phyloP scores from a whole-genome alignment of 2,329 filamentous ascomycete species.

The Aspergillus hortae region DNA sequence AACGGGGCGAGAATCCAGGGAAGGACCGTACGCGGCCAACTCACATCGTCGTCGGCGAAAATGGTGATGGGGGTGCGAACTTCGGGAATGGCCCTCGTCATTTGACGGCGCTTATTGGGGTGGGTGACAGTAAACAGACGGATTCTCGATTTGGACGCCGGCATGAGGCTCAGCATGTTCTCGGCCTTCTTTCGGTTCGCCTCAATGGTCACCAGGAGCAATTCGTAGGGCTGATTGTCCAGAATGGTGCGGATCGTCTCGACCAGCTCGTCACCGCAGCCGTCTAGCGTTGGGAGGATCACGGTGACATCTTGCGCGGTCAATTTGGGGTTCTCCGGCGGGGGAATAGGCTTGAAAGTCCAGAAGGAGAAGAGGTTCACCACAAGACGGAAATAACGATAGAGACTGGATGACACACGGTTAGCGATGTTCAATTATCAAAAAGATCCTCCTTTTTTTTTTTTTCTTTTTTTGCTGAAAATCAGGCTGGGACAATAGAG shows the following conservation, averaged over 20 bases:
- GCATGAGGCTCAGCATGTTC: slow-evolving; percentile 54
- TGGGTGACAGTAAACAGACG: slow-evolving; percentile 73
- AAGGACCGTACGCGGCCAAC: slow-evolving; percentile 80
- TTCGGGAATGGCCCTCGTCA: slow-evolving; percentile 83
- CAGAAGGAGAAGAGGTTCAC: slow-evolving; percentile 84
- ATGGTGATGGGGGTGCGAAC: slow-evolving; percentile 81
- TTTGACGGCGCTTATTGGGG: slow-evolving; percentile 92
- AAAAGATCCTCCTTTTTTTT: too few relatives aligned
- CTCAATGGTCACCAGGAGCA: slow-evolving; percentile 84
- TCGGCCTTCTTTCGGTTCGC: slow-evolving; percentile 69
- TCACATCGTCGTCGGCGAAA: slow-evolving; percentile 94
- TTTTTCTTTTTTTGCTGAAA: too few relatives aligned
- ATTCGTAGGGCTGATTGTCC: slow-evolving; percentile 56
- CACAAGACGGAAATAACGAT: slow-evolving; percentile 81
- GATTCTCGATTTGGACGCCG: slow-evolving; percentile 62
- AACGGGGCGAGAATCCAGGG: slow-evolving; percentile 93
- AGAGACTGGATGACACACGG: slow-evolving; percentile 56
- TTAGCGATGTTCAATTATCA: too few relatives aligned
- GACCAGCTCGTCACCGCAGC: slow-evolving; percentile 76
- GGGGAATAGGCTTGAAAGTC: slow-evolving; percentile 79
- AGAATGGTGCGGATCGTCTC: slow-evolving; percentile 65
- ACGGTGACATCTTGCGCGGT: slow-evolving; percentile 84
- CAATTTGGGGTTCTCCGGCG: slow-evolving; percentile 75
- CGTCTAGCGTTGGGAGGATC: slow-evolving; percentile 88
- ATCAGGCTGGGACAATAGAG: too few relatives aligned